phyloP scores from a whole-genome alignment of 1,284 basidiomycete species.

The Cerioporus squamosus region DNA sequence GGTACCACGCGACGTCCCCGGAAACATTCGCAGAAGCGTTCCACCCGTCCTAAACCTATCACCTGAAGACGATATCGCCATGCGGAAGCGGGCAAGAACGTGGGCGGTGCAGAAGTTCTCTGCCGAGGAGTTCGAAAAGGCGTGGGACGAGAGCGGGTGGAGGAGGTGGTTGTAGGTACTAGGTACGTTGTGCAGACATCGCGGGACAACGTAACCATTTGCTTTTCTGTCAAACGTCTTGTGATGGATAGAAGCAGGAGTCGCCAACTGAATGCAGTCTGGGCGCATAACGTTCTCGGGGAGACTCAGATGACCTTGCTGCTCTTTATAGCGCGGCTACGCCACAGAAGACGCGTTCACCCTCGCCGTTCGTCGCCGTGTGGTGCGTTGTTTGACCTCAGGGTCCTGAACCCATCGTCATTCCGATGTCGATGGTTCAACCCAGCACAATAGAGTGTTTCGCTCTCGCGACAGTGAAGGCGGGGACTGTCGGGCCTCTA shows the following conservation, averaged over 20 bases:
- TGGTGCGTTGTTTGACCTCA: no score
- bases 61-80: slow-evolving; percentile 54
- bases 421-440: no score
- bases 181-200: not conserved
- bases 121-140: slow-evolving; percentile 75
- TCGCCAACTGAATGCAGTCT: no score
- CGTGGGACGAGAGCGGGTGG: slow-evolving; percentile 75
- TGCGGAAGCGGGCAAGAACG: slow-evolving; percentile 72
- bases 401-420: no score
- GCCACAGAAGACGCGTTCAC: no score
- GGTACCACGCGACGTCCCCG: slow-evolving; percentile 81
- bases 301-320: no score
- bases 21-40: slow-evolving; percentile 76
- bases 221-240: not conserved
- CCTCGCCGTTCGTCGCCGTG: no score
- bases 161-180: slow-evolving; percentile 36
- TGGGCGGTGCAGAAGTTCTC: slow-evolving; percentile 79
- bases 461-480: no score
- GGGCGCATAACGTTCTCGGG: no score
- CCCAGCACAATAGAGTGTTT: no score
- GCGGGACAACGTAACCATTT: not conserved
- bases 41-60: slow-evolving; percentile 67
- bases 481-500: no score
- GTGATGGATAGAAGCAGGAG: slow-evolving; percentile 4
- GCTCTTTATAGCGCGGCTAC: no score